Conservation (phyloP, 768 basidiomycete genomes). For the Guyanaporus albipodus region DNA sequence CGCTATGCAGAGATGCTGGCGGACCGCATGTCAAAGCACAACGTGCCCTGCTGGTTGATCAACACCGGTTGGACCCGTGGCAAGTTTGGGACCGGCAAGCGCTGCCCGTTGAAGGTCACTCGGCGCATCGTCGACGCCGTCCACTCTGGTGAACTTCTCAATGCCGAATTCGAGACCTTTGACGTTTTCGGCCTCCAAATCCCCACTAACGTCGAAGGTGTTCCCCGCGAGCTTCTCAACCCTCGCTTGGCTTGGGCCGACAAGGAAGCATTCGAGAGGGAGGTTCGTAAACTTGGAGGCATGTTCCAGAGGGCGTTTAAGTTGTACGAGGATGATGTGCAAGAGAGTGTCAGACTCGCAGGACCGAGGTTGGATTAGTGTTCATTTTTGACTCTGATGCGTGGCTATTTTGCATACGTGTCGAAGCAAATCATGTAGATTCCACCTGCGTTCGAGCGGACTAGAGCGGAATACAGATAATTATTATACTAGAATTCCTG, state of each 20-base stretch:
- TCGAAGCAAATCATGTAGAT: slow-evolving; percentile 5
- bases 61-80: slow-evolving; percentile 98
- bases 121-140: slow-evolving; percentile 96
- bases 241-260: slow-evolving; percentile 84
- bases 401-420: not conserved
- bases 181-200: slow-evolving; percentile 79
- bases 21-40: slow-evolving; percentile 83
- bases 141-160: slow-evolving; percentile 87
- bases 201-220: slow-evolving; percentile 78
- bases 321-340: slow-evolving; percentile 85
- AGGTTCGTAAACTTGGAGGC: slow-evolving; percentile 80
- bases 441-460: not conserved
- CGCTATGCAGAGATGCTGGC: slow-evolving; percentile 98
- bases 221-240: slow-evolving; percentile 89
- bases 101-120: slow-evolving; percentile 95
- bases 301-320: slow-evolving; percentile 97
- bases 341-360: slow-evolving; percentile 72
- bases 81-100: slow-evolving; percentile 88
- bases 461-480: not conserved
- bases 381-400: too few relatives aligned
- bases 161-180: slow-evolving; percentile 84
- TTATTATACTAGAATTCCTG: not conserved
- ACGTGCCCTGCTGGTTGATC: slow-evolving; percentile 96
- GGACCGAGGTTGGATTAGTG: slow-evolving; percentile 54
- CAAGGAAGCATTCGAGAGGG: slow-evolving; percentile 85